Evolutionary conservation across 2,329 filamentous ascomycete genomes (phyloP).

Genomic region (Colletotrichum truncatum): DNA sequence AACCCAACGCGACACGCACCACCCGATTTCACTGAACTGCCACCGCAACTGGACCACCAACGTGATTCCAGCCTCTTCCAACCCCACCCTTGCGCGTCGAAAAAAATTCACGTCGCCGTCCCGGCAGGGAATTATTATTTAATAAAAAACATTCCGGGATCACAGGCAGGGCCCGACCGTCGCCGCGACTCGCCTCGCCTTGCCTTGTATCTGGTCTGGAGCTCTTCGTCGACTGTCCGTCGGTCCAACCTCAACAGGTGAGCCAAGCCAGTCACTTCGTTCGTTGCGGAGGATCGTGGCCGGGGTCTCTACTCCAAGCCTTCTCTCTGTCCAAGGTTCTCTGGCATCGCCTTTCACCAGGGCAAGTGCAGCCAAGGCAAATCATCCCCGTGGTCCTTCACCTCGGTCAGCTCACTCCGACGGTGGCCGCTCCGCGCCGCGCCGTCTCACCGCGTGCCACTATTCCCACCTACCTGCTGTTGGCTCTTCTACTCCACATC

Average conservation of each 20-base stretch:
- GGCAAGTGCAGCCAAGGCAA: conserved; percentile 24
- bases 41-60: conserved; percentile 11
- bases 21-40: neutral
- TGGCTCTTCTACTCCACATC: conserved; percentile 16
- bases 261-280: conserved; percentile 29
- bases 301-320: conserved; percentile 2
- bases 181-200: conserved; percentile 13
- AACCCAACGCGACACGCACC: conserved; percentile 22
- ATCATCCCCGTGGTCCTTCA: neutral
- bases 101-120: conserved; percentile 15
- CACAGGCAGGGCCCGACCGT: conserved; percentile 18
- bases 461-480: conserved; percentile 26
- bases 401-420: conserved; percentile 9
- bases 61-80: conserved; percentile 30
- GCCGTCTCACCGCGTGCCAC: conserved; percentile 16
- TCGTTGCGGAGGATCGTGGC: conserved; percentile 28
- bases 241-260: conserved; percentile 23
- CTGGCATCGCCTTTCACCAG: conserved; percentile 4
- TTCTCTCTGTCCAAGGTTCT: conserved; percentile 11
- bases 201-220: conserved; percentile 19
- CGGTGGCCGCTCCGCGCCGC: conserved; percentile 5
- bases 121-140: conserved; percentile 14
- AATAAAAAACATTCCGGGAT: conserved; percentile 29
- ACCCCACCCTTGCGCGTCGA: conserved; percentile 25
- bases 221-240: conserved; percentile 15